Base-by-base conservation (phyloP, 768 basidiomycete genomes). In the Candolleomyces aberdarensis region DNA sequence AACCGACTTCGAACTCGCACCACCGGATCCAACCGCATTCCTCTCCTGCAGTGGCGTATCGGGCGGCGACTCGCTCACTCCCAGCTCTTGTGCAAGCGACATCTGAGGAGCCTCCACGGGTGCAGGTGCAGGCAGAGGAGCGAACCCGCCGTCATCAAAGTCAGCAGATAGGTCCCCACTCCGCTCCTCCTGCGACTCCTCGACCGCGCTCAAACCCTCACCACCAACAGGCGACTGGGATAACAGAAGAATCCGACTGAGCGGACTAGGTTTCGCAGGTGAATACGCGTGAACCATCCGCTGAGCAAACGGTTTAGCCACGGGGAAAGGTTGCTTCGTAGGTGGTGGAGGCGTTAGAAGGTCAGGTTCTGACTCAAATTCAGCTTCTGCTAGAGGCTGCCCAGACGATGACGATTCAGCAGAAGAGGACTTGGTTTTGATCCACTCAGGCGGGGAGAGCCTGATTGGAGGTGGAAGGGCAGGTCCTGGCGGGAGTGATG, bases 251-350 rank as follows among this genome's bases (percentile, higher is more conserved):
- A 93, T 91, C 11, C 91, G 83, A 62, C 89, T 91, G 36, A 94
- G 78, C 2, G 91, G 91, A 63, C 89, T 92, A 0, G 92, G 91
- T 70, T 85, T 87, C 2, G 78, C 86, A 31, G 91, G 91, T 0
- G 92, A 92, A 63, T 93, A 94, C 0, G 91, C 89, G 63, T 94
- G 91, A 4, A 83, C 78, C 86, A 91, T 89, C 58, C 81, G 84
- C 57, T 78, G 73, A 1, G 83, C 86, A 53, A 87, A 75, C 11
- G 91, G 89, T 66, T 89, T 92, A 1, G 89, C 88, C 49, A 87
- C 75, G 0, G 88, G 88, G 74, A 88, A 91, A 1, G 83, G 78
- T n/a, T 71, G 78, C 29, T 72, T 76, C n/a, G 65, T 63, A 7
- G 71, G 63, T 17, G 74, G 72, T 13, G 77, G 73, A n/a, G 72